Percentiles rank a stretch among this genome's conserved stretches.
Conservation (phyloP, 345 rosid species). For the Orychophragmus violaceus region DNA sequence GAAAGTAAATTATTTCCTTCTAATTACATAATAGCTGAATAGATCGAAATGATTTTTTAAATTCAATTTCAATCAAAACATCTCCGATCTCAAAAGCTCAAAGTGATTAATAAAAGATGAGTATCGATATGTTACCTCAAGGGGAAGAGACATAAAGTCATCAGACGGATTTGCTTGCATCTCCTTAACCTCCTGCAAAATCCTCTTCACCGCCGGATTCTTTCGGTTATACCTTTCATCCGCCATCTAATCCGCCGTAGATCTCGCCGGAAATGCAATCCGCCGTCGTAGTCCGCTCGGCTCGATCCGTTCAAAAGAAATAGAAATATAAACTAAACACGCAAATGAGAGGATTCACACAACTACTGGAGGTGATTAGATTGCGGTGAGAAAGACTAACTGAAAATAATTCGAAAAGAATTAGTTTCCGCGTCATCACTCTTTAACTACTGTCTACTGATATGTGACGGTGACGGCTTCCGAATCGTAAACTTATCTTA, state of each 20-base stretch:
- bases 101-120: not conserved
- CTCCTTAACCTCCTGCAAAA: slow-evolving; percentile 96
- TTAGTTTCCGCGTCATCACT: slow-evolving; percentile 18
- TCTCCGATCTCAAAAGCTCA: slow-evolving; percentile 8
- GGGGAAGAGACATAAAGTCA: slow-evolving; percentile 97
- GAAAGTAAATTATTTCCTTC: not conserved
- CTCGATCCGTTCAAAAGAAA: too few relatives aligned
- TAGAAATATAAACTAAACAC: not conserved
- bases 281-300: not conserved
- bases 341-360: not conserved
- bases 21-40: too few relatives aligned
- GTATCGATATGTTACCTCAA: slow-evolving; percentile 52
- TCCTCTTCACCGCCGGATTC: slow-evolving; percentile 97
- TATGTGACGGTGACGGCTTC: not conserved
- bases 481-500: not conserved
- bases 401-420: not conserved
- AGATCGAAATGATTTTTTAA: too few relatives aligned
- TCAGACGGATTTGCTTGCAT: slow-evolving; percentile 98
- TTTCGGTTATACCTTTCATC: slow-evolving; percentile 79
- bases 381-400: not conserved
- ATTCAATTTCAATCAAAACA: not conserved
- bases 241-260: slow-evolving; percentile 41
- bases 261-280: slow-evolving; percentile 12
- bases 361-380: too few relatives aligned
- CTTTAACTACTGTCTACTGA: not conserved